Evolutionary conservation across 2,329 filamentous ascomycete species (phyloP).

Genomic region (Camillea tinctor): DNA sequence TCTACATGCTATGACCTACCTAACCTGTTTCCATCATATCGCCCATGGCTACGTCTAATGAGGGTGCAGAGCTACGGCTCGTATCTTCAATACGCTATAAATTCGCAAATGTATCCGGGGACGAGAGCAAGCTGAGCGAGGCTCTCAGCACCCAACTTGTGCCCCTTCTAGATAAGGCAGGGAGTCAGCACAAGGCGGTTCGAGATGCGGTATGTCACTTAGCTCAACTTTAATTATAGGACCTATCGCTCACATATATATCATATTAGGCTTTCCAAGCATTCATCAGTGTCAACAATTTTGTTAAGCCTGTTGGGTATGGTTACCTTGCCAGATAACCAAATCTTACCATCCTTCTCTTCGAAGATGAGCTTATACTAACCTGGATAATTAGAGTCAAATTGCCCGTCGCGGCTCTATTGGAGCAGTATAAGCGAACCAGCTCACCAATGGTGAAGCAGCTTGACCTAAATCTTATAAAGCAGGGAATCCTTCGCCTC

Average conservation of each 20-base stretch:
- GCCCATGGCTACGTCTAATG: conserved; percentile 30
- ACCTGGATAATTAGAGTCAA: conserved; percentile 55
- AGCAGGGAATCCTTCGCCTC: conserved; percentile 66
- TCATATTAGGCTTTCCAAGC: conserved; percentile 47
- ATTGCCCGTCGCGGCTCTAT: conserved; percentile 77
- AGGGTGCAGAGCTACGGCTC: conserved; percentile 31
- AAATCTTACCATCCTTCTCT: too few relatives aligned
- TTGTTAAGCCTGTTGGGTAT: conserved; percentile 52
- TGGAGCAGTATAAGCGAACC: conserved; percentile 86
- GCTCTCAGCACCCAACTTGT: conserved; percentile 77
- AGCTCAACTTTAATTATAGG: not conserved
- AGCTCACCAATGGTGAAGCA: conserved; percentile 75
- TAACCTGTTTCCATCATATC: not conserved
- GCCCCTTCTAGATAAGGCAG: conserved; percentile 81
- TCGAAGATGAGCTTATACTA: conserved; percentile 9
- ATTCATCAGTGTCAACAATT: conserved; percentile 52
- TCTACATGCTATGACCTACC: not conserved
- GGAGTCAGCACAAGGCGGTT: conserved; percentile 75
- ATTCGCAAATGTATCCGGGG: conserved; percentile 55
- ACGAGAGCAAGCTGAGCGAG: conserved; percentile 78
- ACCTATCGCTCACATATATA: conserved; percentile 16
- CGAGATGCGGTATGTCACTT: conserved; percentile 47
- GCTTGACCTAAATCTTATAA: conserved; percentile 85
- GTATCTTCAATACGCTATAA: conserved; percentile 35
- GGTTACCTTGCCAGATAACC: conserved; percentile 16